Evolutionary conservation across 2,329 filamentous ascomycete species (phyloP), one percentile per base, ranked within the genome.

Genomic region (Eurotiales sp.): DNA sequence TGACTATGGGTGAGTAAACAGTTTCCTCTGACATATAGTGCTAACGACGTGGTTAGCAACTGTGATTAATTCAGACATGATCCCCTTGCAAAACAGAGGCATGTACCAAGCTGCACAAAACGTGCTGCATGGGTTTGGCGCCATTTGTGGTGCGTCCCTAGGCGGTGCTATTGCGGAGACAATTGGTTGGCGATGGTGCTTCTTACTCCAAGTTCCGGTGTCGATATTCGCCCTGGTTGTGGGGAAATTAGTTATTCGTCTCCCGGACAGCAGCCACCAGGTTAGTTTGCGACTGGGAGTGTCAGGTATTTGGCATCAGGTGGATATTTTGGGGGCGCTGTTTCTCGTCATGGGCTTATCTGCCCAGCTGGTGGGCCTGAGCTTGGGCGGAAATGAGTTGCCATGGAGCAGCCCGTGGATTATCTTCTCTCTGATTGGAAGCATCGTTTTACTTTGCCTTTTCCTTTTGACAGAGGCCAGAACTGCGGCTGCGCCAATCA

Each of bases 1-100:
- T 88, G 68, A 81, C 83, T 1, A 76, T 89, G 71, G 85, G 67
- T 69, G 57, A n/a, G n/a, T n/a, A n/a, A n/a, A n/a, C n/a, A n/a
- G n/a, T 43, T 56, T 51, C 29, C n/a, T 8, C 15, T 17, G 8
- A 1, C 23, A 32, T 11, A 27, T 15, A 15, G 11, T 41, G 29
- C 40, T 53, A 22, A 53, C n/a, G 23, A n/a, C 21, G 25, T 4
- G n/a, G n/a, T n/a, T 19, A 70, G 68, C 81, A 1, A 82, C 77
- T 5, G 88, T 90, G 50, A 82, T 90, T 55, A 82, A 85, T 15
- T 86, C 84, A 51, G 87, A 90, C 64, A 69, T 90, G 43, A 85
- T 91, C 30, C 85, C 85, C 1, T 87, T 90, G 56, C 80, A 87
- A 71, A 84, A 74, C 55, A 76, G 87, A n/a, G 85, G 86, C 3